Percentiles rank a stretch among this genome's conserved stretches.
Evolutionary conservation across 1,139 yeast genomes (phyloP).

Genomic region (Pichia norvegensis): DNA sequence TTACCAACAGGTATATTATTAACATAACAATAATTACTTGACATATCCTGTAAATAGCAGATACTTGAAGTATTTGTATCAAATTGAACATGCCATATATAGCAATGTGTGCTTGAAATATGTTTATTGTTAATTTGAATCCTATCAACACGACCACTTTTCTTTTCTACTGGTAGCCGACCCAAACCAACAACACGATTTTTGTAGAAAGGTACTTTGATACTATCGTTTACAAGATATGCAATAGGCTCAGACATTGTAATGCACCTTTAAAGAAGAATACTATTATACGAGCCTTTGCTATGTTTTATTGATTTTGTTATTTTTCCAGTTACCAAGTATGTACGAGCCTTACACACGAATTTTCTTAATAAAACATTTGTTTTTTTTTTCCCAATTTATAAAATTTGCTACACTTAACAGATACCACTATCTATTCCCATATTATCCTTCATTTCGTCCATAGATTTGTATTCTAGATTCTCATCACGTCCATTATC

Average conservation of each 20-base stretch:
- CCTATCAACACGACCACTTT: constrained; percentile 33
- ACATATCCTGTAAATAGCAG: constrained; percentile 46
- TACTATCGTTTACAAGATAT: not conserved
- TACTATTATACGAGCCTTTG: not conserved
- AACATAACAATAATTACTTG: constrained; percentile 47
- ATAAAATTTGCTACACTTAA: not conserved
- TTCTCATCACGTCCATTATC: constrained; percentile 13
- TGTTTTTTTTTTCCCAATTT: not conserved
- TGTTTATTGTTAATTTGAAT: constrained; percentile 14
- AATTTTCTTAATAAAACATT: no score
- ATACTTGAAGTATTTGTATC: constrained; percentile 41
- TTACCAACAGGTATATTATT: constrained; percentile 31
- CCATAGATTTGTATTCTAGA: not conserved
- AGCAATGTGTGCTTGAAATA: constrained; percentile 22
- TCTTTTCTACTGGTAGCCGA: constrained; percentile 39
- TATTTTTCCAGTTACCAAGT: no score
- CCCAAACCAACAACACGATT: constrained; percentile 65
- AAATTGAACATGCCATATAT: constrained; percentile 32
- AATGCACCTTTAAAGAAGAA: not conserved
- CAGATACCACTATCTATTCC: not conserved
- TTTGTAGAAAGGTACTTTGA: constrained; percentile 36
- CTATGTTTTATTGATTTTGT: no score
- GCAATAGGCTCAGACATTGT: not conserved
- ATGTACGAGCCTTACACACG: not conserved
- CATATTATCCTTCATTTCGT: not conserved